Percentiles rank a stretch among this genome's conserved stretches.
These are phyloP conservation scores for Neurospora sp. DNA, from an alignment of 495 filamentous ascomycete species.

Conservation along the genomic window DNA sequence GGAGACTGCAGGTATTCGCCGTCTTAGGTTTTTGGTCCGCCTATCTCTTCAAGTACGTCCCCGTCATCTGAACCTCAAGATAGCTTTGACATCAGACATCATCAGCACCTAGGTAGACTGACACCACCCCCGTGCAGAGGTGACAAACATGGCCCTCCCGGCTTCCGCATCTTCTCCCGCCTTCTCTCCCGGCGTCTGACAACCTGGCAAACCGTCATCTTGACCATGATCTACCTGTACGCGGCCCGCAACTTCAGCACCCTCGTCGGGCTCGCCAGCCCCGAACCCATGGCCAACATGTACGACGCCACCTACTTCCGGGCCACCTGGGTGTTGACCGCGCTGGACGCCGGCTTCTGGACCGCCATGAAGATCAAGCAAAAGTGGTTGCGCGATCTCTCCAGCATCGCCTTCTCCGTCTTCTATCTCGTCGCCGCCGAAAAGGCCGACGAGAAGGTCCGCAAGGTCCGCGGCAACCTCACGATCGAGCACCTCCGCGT, in stretches of 20 bases:
- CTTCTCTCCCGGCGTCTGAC: slow-evolving; percentile 57
- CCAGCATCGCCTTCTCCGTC: slow-evolving; percentile 67
- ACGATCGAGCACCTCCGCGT: slow-evolving; percentile 88
- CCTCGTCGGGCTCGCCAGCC: slow-evolving; percentile 80
- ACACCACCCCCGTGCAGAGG: slow-evolving; percentile 42
- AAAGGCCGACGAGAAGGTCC: slow-evolving; percentile 93
- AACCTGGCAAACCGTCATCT: slow-evolving; percentile 78
- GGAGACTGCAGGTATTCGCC: slow-evolving; percentile 84
- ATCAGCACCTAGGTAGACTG: neutral
- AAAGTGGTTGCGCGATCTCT: slow-evolving; percentile 74
- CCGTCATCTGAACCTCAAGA: neutral
- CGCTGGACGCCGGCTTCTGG: slow-evolving; percentile 94
- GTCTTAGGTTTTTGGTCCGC: slow-evolving; percentile 86
- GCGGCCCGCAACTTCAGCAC: slow-evolving; percentile 86
- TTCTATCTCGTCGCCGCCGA: slow-evolving; percentile 93
- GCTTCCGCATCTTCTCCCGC: slow-evolving; percentile 61
- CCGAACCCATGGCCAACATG: slow-evolving; percentile 88
- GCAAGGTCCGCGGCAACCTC: slow-evolving; percentile 73
- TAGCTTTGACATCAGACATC: neutral
- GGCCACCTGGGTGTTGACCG: slow-evolving; percentile 94
- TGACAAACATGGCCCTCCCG: slow-evolving; percentile 76
- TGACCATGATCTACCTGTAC: slow-evolving; percentile 88
- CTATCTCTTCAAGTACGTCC: slow-evolving; percentile 60
- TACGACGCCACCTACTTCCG: slow-evolving; percentile 94
- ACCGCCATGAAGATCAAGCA: slow-evolving; percentile 84